These are phyloP conservation scores for Avena atlantica DNA, from an alignment of 176 grass and related monocot species.

Conservation along the genomic window DNA sequence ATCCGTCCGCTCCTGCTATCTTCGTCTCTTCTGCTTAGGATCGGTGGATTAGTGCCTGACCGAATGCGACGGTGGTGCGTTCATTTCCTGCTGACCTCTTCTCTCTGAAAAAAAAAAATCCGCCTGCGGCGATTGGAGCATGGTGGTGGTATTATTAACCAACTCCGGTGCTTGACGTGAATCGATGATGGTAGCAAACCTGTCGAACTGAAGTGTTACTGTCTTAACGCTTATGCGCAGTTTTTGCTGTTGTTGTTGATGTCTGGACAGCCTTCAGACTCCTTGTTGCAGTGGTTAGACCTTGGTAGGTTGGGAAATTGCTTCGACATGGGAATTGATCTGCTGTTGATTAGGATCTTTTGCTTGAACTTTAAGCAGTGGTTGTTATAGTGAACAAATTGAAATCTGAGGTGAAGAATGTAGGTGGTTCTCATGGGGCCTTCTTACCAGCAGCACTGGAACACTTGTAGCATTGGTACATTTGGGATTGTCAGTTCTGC, in stretches of 20 bases:
- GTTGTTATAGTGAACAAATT: not conserved
- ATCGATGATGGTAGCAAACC: not conserved
- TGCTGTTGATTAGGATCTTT: not conserved
- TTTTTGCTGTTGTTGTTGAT: not conserved
- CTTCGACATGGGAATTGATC: not conserved
- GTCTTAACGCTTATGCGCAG: not conserved
- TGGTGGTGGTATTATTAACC: not conserved
- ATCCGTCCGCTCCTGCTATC: not conserved
- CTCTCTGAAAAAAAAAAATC: not conserved
- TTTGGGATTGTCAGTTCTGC: not conserved
- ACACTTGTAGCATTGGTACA: not conserved
- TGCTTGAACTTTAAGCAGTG: not conserved
- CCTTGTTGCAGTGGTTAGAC: not conserved
- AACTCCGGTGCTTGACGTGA: not conserved
- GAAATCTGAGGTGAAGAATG: not conserved
- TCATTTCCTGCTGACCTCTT: not conserved
- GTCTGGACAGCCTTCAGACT: not conserved
- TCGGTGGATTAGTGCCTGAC: not conserved
- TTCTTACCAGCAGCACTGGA: not conserved
- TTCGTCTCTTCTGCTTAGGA: not conserved
- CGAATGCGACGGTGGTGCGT: not conserved
- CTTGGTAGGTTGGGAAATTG: not conserved
- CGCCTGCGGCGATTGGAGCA: not conserved
- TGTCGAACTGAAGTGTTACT: not conserved
- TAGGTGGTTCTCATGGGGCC: conserved; percentile 13